Evolutionary conservation across 257 asterid genomes (phyloP).

Genomic region (Jasminum sambac): DNA sequence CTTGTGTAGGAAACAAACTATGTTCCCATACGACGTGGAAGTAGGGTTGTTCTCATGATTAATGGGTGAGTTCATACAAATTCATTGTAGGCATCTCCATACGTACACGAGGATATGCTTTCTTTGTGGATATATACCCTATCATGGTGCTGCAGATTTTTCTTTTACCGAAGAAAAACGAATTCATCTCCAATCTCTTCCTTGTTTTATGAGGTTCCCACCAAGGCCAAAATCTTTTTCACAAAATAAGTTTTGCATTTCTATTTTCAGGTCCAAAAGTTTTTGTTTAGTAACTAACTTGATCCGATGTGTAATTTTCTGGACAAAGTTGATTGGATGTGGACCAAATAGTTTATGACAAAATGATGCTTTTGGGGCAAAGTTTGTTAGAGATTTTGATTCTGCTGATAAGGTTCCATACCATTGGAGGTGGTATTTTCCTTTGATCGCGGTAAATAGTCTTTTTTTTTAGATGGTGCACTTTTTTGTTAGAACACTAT

Average conservation of each 20-base stretch:
- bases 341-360: neutral
- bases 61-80: constrained; percentile 68
- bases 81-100: constrained; percentile 8
- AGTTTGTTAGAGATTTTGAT: neutral
- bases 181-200: neutral
- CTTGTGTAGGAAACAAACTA: constrained; percentile 84
- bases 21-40: constrained; percentile 88
- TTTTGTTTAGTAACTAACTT: neutral
- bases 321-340: neutral
- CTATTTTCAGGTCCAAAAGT: neutral
- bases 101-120: neutral
- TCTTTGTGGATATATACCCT: neutral
- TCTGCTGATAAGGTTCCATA: neutral
- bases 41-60: constrained; percentile 84
- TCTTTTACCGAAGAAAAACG: neutral
- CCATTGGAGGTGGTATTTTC: neutral
- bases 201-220: neutral
- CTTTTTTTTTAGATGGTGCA: too few species aligned
- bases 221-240: neutral
- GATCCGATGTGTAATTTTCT: neutral
- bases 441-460: neutral
- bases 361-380: neutral
- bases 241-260: neutral
- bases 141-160: neutral
- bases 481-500: too few species aligned